These are phyloP conservation scores for Lasiosphaeria ovina DNA, from an alignment of 495 filamentous ascomycete species.

Conservation along the genomic window DNA sequence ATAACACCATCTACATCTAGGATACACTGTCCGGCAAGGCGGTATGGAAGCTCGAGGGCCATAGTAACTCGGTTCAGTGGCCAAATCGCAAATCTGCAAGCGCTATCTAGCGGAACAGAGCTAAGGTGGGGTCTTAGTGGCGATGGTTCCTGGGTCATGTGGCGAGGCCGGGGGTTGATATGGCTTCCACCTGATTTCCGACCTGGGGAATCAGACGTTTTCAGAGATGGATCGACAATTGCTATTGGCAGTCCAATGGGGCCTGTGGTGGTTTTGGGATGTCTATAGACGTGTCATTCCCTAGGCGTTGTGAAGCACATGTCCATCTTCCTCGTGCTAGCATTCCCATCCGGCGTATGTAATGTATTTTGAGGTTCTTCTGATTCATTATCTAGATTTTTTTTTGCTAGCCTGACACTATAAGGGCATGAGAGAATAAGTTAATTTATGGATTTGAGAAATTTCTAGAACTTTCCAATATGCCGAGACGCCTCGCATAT, in stretches of 20 bases:
- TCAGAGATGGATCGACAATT: slow-evolving; percentile 5
- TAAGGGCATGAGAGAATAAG: no score
- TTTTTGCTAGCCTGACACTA: slow-evolving; percentile 7
- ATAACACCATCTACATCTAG: slow-evolving; percentile 1
- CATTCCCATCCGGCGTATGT: background rate
- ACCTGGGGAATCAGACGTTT: background rate
- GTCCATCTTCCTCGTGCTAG: slow-evolving; percentile 1
- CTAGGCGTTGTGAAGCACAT: background rate
- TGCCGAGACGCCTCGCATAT: no score
- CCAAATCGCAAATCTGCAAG: no score
- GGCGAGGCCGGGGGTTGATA: slow-evolving; percentile 1
- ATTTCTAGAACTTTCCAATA: background rate
- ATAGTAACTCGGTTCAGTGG: no score
- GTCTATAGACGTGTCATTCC: slow-evolving; percentile 5
- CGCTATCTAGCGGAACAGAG: no score
- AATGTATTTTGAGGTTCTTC: no score
- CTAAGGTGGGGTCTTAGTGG: slow-evolving; percentile 3
- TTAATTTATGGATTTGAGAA: background rate
- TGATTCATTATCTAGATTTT: slow-evolving; percentile 4
- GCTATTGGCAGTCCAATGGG: slow-evolving; percentile 3
- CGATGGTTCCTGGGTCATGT: slow-evolving; percentile 3
- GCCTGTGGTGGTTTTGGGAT: slow-evolving; percentile 4
- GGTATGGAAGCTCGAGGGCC: slow-evolving; percentile 2
- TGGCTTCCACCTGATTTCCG: slow-evolving; percentile 8
- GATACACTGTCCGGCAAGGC: slow-evolving; percentile 2